phyloP scores from a whole-genome alignment of 306 rosid genomes.

The Delonix regia region DNA sequence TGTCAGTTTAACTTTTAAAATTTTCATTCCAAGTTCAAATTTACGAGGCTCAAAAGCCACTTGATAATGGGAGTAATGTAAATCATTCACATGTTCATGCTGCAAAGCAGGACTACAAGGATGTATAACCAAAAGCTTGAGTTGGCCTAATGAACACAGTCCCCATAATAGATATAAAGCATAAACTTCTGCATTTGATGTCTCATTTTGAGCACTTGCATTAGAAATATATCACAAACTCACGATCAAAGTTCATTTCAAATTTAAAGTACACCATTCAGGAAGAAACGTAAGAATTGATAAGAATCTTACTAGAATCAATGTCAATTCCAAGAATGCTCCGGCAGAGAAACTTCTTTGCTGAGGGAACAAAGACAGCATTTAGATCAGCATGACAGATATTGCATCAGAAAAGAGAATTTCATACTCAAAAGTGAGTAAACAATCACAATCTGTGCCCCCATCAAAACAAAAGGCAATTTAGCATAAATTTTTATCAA shows the following conservation, averaged over 20 bases:
- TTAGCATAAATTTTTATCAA: not conserved
- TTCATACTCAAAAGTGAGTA: not conserved
- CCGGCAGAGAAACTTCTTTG: constrained; percentile 73
- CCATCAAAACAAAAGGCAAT: not conserved
- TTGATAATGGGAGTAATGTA: not conserved
- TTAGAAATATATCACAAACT: not conserved
- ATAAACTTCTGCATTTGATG: constrained; percentile 4
- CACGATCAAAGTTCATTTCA: not conserved
- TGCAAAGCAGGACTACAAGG: not conserved
- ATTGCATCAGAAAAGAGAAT: not conserved
- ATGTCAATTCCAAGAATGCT: constrained; percentile 90
- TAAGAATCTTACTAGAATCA: constrained; percentile 70
- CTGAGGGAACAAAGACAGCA: constrained; percentile 44
- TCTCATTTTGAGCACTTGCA: not conserved
- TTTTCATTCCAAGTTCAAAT: not conserved
- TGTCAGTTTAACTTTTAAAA: not conserved
- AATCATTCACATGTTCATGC: not conserved
- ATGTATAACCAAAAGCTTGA: constrained; percentile 4
- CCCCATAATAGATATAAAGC: constrained; percentile 3
- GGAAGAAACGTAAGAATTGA: constrained; percentile 13
- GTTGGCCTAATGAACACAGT: constrained; percentile 2
- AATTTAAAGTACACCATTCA: constrained; percentile 8
- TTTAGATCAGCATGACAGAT: constrained; percentile 2
- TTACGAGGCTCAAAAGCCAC: not conserved
- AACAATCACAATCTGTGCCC: not conserved